Evolutionary conservation across 2,329 filamentous ascomycete species (phyloP).

Genomic region (Curvularia lunata): DNA sequence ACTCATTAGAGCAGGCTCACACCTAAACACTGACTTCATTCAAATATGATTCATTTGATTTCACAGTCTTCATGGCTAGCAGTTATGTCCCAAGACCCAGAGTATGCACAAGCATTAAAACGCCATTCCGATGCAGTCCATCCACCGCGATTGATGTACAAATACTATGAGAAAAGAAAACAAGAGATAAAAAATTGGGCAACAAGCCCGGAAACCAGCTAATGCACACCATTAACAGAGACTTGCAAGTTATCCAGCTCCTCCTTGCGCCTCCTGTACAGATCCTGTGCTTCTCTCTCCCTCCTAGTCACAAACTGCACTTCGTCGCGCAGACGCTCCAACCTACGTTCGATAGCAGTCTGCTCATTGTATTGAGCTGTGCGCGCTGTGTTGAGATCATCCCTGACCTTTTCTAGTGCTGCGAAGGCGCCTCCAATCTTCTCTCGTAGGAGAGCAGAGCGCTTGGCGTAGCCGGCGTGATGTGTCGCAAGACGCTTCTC

Average conservation of each 20-base stretch:
- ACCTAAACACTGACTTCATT: neutral
- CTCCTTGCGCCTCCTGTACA: slow-evolving; percentile 76
- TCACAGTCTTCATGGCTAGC: neutral
- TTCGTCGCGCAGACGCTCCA: slow-evolving; percentile 81
- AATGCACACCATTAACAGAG: slow-evolving; percentile 48
- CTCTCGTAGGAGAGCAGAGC: slow-evolving; percentile 77
- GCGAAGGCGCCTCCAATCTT: slow-evolving; percentile 80
- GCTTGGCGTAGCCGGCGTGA: slow-evolving; percentile 87
- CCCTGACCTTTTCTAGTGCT: slow-evolving; percentile 73
- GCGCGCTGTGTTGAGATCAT: slow-evolving; percentile 75
- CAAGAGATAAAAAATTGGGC: neutral
- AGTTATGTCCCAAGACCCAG: neutral
- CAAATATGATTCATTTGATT: neutral
- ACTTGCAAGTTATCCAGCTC: slow-evolving; percentile 70
- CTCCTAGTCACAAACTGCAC: slow-evolving; percentile 79
- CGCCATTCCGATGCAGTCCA: slow-evolving; percentile 17
- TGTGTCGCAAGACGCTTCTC: slow-evolving; percentile 92
- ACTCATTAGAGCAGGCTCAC: neutral
- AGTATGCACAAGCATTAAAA: neutral
- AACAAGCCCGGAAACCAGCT: slow-evolving; percentile 13
- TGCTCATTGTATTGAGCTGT: slow-evolving; percentile 81
- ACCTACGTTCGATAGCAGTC: slow-evolving; percentile 71
- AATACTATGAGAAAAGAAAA: neutral
- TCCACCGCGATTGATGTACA: neutral
- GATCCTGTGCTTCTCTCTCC: slow-evolving; percentile 89